A percentile compares a stretch with the other conserved stretches of the same genome.
phyloP scores from a whole-genome alignment of 148 eudicot species.

The Nepenthes mirabilis region DNA sequence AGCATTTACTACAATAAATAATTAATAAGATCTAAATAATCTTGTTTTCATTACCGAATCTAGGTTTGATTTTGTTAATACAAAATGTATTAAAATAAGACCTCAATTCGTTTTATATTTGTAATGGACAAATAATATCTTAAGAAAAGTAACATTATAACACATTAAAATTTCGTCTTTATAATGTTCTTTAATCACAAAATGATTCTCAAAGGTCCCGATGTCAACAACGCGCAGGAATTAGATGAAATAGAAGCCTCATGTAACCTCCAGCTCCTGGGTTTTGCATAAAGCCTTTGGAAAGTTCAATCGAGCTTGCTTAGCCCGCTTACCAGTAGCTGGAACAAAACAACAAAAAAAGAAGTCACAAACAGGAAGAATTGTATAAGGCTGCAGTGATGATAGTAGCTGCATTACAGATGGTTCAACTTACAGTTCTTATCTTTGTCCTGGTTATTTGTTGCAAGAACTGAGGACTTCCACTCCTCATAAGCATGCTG shows the following conservation, averaged over 20 bases:
- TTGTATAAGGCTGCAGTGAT: constrained; percentile 1
- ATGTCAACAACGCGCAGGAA: too few species aligned
- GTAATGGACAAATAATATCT: too few species aligned
- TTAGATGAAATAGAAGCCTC: constrained; percentile 1
- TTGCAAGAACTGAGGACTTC: constrained; percentile 64
- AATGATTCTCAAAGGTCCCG: too few species aligned
- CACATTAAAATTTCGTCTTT: too few species aligned
- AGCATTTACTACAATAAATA: too few species aligned
- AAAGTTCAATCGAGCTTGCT: constrained; percentile 56
- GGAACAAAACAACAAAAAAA: constrained; percentile 5
- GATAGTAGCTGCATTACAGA: neutral
- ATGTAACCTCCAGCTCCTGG: constrained; percentile 28
- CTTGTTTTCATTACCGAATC: too few species aligned
- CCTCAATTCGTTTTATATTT: too few species aligned
- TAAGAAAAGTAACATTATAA: too few species aligned
- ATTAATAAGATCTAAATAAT: too few species aligned
- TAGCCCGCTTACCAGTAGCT: constrained; percentile 38
- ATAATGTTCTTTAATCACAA: too few species aligned
- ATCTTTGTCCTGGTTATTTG: constrained; percentile 34
- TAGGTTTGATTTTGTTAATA: too few species aligned
- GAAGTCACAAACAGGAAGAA: neutral
- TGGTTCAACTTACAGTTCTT: constrained; percentile 16
- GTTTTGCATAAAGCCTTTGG: constrained; percentile 20
- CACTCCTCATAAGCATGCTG: constrained; percentile 58
- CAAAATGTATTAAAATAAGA: too few species aligned